Conservation (phyloP, 2,329 filamentous ascomycete genomes). For the Xylaria sp. region DNA sequence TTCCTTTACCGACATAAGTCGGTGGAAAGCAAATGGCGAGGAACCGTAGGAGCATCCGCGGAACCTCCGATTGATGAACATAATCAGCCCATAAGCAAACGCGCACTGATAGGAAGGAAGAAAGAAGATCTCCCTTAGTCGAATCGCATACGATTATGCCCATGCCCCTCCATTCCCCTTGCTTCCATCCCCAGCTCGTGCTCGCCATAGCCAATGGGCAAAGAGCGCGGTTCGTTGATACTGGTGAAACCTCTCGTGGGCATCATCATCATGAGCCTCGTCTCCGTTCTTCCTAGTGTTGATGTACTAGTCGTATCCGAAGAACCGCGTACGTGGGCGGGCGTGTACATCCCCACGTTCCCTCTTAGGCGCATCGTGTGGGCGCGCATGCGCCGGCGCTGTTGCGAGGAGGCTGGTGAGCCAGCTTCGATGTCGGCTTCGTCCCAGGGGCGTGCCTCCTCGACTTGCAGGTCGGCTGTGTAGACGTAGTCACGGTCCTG, state of each 20-base stretch:
- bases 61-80: not conserved
- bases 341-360: no score
- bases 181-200: not conserved
- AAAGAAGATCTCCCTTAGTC: not conserved
- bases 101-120: not conserved
- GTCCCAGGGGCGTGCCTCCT: not conserved
- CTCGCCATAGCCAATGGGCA: not conserved
- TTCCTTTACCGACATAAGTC: not conserved
- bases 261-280: not conserved
- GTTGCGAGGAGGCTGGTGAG: constrained; percentile 10
- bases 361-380: constrained; percentile 6
- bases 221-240: not conserved
- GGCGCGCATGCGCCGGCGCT: constrained; percentile 14
- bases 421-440: constrained; percentile 13
- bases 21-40: not conserved
- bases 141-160: constrained; percentile 8
- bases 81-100: not conserved
- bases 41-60: not conserved
- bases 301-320: constrained; percentile 6
- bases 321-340: constrained; percentile 5
- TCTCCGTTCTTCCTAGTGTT: not conserved
- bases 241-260: constrained; percentile 8
- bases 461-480: constrained; percentile 6
- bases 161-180: not conserved
- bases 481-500: not conserved